These are phyloP conservation scores for Xylona heveae DNA, from an alignment of 495 filamentous ascomycete species.

Conservation along the genomic window DNA sequence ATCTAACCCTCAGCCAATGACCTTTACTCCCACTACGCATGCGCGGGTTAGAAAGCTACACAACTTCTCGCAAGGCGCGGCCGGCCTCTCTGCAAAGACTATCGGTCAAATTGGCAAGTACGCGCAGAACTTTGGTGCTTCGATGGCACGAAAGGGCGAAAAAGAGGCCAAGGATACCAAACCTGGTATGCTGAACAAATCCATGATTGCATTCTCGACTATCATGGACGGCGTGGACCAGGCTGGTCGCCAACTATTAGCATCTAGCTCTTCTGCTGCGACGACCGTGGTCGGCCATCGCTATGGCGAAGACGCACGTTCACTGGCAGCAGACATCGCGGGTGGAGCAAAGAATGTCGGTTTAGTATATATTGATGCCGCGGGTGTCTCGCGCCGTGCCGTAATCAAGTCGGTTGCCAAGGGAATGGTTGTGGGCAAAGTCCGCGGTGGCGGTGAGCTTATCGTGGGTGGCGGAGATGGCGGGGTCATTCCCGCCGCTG, in stretches of 20 bases:
- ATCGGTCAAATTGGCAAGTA: conserved; percentile 59
- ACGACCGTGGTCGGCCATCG: conserved; percentile 62
- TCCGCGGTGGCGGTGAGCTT: conserved; percentile 62
- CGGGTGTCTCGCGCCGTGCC: conserved; percentile 71
- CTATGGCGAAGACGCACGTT: conserved; percentile 68
- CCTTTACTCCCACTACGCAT: conserved; percentile 73
- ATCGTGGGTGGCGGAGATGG: conserved; percentile 68
- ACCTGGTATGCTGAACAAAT: conserved; percentile 84
- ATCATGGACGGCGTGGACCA: conserved; percentile 85
- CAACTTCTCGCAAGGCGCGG: conserved; percentile 53
- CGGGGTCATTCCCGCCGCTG: too few species aligned
- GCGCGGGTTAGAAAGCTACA: conserved; percentile 69
- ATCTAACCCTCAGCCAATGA: conserved; percentile 56
- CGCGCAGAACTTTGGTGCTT: conserved; percentile 76
- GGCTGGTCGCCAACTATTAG: conserved; percentile 52
- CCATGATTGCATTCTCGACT: conserved; percentile 88
- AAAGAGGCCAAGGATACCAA: conserved; percentile 46
- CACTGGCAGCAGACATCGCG: conserved; percentile 46
- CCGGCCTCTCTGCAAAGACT: conserved; percentile 61
- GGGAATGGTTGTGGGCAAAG: conserved; percentile 91
- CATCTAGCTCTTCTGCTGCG: conserved; percentile 49
- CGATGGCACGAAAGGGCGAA: conserved; percentile 42
- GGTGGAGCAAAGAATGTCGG: conserved; percentile 89
- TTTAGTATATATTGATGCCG: conserved; percentile 92
- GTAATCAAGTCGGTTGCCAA: conserved; percentile 86